Evolutionary conservation across 768 basidiomycete species (phyloP).

Genomic region (Termitomyces sp.): DNA sequence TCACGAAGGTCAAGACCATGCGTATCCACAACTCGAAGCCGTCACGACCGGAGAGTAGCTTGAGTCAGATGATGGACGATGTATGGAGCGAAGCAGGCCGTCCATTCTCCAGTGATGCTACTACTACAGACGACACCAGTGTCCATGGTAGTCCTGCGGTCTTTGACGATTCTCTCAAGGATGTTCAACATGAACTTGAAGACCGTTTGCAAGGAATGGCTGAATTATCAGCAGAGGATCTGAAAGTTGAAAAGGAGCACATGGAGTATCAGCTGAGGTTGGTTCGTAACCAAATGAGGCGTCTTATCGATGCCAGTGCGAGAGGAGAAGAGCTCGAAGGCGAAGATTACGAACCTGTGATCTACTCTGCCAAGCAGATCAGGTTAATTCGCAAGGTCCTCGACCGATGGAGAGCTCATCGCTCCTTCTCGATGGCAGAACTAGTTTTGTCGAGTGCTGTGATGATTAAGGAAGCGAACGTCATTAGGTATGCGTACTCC

Average conservation of each 20-base stretch:
- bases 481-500: conserved; percentile 59
- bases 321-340: conserved; percentile 71
- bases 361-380: conserved; percentile 80
- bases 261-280: conserved; percentile 85
- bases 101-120: conserved; percentile 69
- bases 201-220: conserved; percentile 59
- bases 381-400: conserved; percentile 79
- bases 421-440: conserved; percentile 92
- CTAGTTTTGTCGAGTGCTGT: conserved; percentile 80
- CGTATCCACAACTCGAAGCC: conserved; percentile 70
- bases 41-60: conserved; percentile 84
- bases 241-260: conserved; percentile 88
- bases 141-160: conserved; percentile 61
- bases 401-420: conserved; percentile 79
- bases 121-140: conserved; percentile 81
- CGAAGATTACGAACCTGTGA: conserved; percentile 68
- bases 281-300: conserved; percentile 78
- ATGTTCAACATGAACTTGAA: conserved; percentile 74
- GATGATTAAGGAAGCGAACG: conserved; percentile 88
- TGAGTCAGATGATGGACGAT: conserved; percentile 74
- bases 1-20: conserved; percentile 86
- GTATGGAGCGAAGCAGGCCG: conserved; percentile 88
- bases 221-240: conserved; percentile 57
- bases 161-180: conserved; percentile 56
- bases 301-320: conserved; percentile 70